Evolutionary conservation across 352 stramenopile genomes (phyloP).

Genomic region (Globisporangium orthogonon): DNA sequence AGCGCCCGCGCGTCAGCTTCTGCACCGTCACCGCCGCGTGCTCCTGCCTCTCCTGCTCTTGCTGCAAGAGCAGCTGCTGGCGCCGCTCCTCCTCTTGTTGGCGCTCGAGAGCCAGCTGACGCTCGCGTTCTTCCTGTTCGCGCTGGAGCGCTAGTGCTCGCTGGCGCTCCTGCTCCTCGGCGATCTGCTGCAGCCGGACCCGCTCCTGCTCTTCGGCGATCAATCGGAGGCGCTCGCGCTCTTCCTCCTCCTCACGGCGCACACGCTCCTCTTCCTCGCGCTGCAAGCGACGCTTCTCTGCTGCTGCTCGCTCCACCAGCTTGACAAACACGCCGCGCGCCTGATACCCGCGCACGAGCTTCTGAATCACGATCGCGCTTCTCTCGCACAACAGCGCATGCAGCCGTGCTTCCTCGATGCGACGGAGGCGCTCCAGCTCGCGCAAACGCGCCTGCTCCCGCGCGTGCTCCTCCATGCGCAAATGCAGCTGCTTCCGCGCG

Average conservation of each 20-base stretch:
- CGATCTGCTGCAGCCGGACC: constrained; percentile 9
- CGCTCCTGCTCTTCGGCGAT: constrained; percentile 16
- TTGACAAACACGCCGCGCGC: constrained; percentile 29
- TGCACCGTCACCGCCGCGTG: constrained; percentile 26
- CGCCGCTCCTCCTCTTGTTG: constrained; percentile 35
- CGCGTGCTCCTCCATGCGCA: constrained; percentile 21
- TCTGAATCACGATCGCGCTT: constrained; percentile 41
- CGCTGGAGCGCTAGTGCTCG: constrained; percentile 23
- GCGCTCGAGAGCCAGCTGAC: constrained; percentile 15
- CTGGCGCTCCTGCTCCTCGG: constrained; percentile 20
- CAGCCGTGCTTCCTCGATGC: constrained; percentile 14
- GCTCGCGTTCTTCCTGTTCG: constrained; percentile 24
- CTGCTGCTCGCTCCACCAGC: constrained; percentile 27
- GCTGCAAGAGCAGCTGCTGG: constrained; percentile 13
- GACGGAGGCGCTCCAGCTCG: constrained; percentile 15
- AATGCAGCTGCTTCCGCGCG: constrained; percentile 26
- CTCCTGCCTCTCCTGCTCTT: constrained; percentile 28
- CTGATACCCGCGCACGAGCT: constrained; percentile 38
- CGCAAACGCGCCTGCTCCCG: constrained; percentile 25
- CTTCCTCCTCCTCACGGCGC: constrained; percentile 24
- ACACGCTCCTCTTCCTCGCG: constrained; percentile 14
- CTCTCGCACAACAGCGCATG: constrained; percentile 17
- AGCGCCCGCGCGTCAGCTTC: constrained; percentile 35
- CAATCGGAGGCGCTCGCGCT: constrained; percentile 11
- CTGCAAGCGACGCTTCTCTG: constrained; percentile 28